Percentiles rank a stretch among this genome's conserved stretches.
These are phyloP conservation scores for Lentinula sp. DNA, from an alignment of 768 basidiomycete species.

Conservation along the genomic window DNA sequence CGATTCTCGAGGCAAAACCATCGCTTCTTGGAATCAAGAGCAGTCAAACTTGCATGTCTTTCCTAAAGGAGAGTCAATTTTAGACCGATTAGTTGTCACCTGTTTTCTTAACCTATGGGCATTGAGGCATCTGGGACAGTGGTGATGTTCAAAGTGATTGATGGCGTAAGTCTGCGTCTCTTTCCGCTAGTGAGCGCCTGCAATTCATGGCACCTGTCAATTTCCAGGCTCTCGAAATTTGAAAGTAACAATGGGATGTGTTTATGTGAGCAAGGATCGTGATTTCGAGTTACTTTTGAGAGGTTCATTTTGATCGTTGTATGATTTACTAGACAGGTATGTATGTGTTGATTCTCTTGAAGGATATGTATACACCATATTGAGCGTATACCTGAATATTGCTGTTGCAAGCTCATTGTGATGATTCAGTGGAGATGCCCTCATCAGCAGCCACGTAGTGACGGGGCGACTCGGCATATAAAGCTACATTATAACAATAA, in stretches of 20 bases:
- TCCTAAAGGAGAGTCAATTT: slow-evolving; percentile 26
- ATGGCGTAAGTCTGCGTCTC: not conserved
- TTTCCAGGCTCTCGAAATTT: not conserved
- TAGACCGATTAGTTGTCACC: slow-evolving; percentile 49
- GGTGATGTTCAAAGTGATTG: slow-evolving; percentile 22
- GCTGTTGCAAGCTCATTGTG: not conserved
- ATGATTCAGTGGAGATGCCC: not conserved
- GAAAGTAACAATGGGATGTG: not conserved
- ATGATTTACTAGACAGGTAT: not conserved
- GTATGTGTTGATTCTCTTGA: not conserved
- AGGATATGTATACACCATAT: not conserved
- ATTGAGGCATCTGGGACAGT: slow-evolving; percentile 29
- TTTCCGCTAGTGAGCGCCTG: not conserved
- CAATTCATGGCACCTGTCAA: not conserved
- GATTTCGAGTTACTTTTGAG: not conserved
- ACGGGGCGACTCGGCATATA: not conserved
- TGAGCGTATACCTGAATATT: not conserved
- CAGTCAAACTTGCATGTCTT: slow-evolving; percentile 33
- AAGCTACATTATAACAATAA: not conserved
- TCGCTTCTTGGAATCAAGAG: slow-evolving; percentile 41
- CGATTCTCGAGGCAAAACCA: slow-evolving; percentile 39
- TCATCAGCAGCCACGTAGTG: not conserved
- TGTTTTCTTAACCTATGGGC: slow-evolving; percentile 50
- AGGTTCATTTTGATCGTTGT: not conserved
- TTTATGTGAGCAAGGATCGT: not conserved